Conservation (phyloP, 371 early-diverging fungal species). For the Haplosporangium sp. region DNA sequence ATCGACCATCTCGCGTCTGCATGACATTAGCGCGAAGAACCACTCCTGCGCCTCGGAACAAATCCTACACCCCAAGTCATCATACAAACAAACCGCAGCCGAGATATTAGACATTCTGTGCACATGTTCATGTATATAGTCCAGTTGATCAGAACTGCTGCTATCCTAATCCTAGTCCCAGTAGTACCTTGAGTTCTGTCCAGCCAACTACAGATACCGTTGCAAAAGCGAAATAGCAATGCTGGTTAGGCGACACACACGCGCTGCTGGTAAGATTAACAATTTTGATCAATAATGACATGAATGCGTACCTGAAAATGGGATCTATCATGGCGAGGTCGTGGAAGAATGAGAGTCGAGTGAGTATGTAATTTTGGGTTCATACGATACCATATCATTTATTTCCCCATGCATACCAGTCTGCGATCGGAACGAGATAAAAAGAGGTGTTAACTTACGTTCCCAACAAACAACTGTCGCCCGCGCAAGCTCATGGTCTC, state of each 20-base stretch:
- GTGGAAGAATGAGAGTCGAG: too few species aligned
- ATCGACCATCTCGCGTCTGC: slow-evolving; percentile 59
- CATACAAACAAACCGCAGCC: too few species aligned
- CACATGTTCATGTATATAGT: too few species aligned
- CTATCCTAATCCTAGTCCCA: not conserved
- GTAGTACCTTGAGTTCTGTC: slow-evolving; percentile 45
- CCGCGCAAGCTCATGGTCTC: slow-evolving; percentile 44
- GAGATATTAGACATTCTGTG: too few species aligned
- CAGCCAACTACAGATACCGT: slow-evolving; percentile 25
- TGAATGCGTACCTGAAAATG: too few species aligned
- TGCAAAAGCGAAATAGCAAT: too few species aligned
- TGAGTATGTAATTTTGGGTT: too few species aligned
- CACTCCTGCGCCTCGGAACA: slow-evolving; percentile 55
- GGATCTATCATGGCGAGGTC: too few species aligned
- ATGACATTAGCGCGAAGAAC: slow-evolving; percentile 57
- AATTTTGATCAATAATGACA: too few species aligned
- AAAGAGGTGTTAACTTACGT: slow-evolving; percentile 20
- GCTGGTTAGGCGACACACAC: not conserved
- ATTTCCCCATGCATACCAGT: too few species aligned
- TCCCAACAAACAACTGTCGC: slow-evolving; percentile 49
- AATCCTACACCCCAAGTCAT: slow-evolving; percentile 27
- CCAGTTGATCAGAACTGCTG: not conserved
- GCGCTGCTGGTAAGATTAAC: too few species aligned
- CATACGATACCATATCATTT: too few species aligned
- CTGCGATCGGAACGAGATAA: not conserved